These are phyloP conservation scores for Geotrichum reessii DNA, from an alignment of 1,139 yeast species.

Conservation along the genomic window DNA sequence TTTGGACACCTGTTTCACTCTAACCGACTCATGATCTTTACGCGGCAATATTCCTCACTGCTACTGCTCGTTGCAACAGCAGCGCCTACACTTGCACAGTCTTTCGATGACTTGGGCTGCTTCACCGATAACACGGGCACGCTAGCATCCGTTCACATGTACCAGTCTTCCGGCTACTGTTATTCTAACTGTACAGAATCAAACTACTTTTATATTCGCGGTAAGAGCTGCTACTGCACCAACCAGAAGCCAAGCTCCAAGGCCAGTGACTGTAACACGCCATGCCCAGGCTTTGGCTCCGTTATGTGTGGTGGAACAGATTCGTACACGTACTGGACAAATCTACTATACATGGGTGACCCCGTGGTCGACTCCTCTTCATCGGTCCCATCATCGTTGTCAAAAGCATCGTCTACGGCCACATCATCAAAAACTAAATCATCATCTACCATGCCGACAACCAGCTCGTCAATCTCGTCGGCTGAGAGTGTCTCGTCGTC, in stretches of 20 bases:
- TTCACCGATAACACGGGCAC: slow-evolving; percentile 8
- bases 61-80: background rate
- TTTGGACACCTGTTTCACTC: background rate
- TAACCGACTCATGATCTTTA: background rate
- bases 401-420: background rate
- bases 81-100: background rate
- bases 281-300: slow-evolving; percentile 36
- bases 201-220: slow-evolving; percentile 49
- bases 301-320: slow-evolving; percentile 19
- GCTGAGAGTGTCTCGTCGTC: slow-evolving; percentile 12
- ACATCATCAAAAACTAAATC: slow-evolving; percentile 2
- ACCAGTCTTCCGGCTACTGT: slow-evolving; percentile 16
- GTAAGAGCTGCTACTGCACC: slow-evolving; percentile 64
- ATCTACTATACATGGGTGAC: slow-evolving; percentile 15
- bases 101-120: slow-evolving; percentile 6
- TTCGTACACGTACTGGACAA: slow-evolving; percentile 22
- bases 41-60: background rate
- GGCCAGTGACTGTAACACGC: slow-evolving; percentile 38
- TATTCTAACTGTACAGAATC: slow-evolving; percentile 10
- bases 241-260: slow-evolving; percentile 43
- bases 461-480: slow-evolving; percentile 15
- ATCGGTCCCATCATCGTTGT: background rate
- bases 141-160: slow-evolving; percentile 1
- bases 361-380: slow-evolving; percentile 14
- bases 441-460: background rate